Conservation (phyloP, 2,329 filamentous ascomycete species). For the Plenodomus tracheiphilus region DNA sequence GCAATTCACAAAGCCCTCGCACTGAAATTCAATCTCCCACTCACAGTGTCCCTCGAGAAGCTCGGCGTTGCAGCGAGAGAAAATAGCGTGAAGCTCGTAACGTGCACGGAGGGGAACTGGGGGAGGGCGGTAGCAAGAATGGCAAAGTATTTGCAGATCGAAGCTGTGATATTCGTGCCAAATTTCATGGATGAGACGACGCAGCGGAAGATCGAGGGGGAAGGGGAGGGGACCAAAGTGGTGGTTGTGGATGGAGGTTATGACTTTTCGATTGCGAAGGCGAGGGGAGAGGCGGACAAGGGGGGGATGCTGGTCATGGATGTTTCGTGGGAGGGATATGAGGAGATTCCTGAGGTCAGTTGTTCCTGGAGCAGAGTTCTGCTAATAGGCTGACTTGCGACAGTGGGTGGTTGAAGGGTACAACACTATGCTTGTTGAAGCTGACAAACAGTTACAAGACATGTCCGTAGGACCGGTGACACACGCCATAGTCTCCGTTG, state of each 20-base stretch:
- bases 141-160: conserved; percentile 61
- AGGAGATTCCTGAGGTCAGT: conserved; percentile 63
- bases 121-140: conserved; percentile 73
- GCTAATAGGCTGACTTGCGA: conserved; percentile 5
- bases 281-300: conserved; percentile 49
- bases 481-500: conserved; percentile 66
- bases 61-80: conserved; percentile 41
- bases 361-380: conserved; percentile 4
- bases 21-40: conserved; percentile 49
- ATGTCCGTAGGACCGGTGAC: conserved; percentile 45
- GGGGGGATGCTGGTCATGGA: conserved; percentile 67
- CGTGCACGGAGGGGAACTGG: conserved; percentile 77
- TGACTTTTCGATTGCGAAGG: conserved; percentile 62
- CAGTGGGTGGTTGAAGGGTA: conserved; percentile 80
- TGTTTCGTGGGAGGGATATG: conserved; percentile 67
- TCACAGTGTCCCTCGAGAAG: conserved; percentile 49
- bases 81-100: conserved; percentile 54
- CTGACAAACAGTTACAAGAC: conserved; percentile 62
- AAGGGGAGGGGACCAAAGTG: conserved; percentile 61
- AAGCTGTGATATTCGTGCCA: conserved; percentile 66
- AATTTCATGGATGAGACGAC: conserved; percentile 59
- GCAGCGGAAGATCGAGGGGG: conserved; percentile 58
- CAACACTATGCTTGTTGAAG: conserved; percentile 70
- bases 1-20: conserved; percentile 64
- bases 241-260: conserved; percentile 62